A percentile compares a stretch with the other conserved stretches of the same genome.
Conservation (phyloP, 1,139 yeast species). For the Hemisphaericaspora lyxosophila region DNA sequence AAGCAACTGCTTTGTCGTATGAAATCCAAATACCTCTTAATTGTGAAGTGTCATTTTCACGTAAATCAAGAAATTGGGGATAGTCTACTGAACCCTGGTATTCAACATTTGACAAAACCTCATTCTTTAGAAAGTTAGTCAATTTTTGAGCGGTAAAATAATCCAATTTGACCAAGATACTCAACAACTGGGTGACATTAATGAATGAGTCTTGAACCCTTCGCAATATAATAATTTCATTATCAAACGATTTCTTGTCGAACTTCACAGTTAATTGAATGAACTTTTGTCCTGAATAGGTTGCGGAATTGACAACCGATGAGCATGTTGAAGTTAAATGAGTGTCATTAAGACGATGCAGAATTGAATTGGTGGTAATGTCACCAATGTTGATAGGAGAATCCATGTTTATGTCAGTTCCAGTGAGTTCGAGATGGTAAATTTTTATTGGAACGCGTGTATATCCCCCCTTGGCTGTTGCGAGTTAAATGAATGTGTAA, state of each 20-base stretch:
- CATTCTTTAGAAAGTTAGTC: constrained; percentile 32
- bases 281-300: constrained; percentile 39
- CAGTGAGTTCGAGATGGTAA: no score
- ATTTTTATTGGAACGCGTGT: constrained; percentile 1
- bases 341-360: constrained; percentile 36
- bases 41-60: constrained; percentile 24
- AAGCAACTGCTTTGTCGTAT: constrained; percentile 43
- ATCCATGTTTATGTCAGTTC: no score
- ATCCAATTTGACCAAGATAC: constrained; percentile 32
- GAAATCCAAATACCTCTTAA: constrained; percentile 46
- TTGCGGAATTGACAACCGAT: constrained; percentile 30
- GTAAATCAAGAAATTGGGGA: constrained; percentile 30
- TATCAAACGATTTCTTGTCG: constrained; percentile 3
- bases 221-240: constrained; percentile 31
- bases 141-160: constrained; percentile 27
- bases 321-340: constrained; percentile 28
- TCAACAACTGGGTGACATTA: constrained; percentile 40
- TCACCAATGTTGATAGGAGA: constrained; percentile 49
- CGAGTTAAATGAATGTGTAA: no score
- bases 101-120: constrained; percentile 33
- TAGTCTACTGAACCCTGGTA: constrained; percentile 24
- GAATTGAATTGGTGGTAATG: constrained; percentile 43
- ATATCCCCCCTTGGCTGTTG: background rate
- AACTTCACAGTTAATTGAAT: constrained; percentile 34
- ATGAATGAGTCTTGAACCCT: constrained; percentile 47